Evolutionary conservation across 2,329 filamentous ascomycete genomes (phyloP).

Genomic region (Aspergillus puulaauensis): DNA sequence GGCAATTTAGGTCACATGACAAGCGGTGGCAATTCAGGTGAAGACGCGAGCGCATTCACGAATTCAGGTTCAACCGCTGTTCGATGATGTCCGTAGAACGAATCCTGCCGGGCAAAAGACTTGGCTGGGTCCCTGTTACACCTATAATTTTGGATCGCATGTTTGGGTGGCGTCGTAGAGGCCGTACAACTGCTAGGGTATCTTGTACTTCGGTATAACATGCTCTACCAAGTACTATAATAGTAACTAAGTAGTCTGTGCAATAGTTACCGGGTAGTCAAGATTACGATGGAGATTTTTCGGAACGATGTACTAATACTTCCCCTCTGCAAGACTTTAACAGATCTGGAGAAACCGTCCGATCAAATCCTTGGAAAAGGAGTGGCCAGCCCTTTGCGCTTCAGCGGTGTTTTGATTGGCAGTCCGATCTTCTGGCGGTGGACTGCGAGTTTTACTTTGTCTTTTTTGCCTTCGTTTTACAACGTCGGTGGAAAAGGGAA

Average conservation of each 20-base stretch:
- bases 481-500: background rate
- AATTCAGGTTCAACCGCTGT: background rate
- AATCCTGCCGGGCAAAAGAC: background rate
- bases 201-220: background rate
- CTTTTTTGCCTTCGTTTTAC: slow-evolving; percentile 4
- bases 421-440: slow-evolving; percentile 2
- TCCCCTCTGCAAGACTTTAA: background rate
- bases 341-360: background rate
- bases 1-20: slow-evolving; percentile 7
- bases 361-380: background rate
- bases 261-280: background rate
- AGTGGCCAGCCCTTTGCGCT: slow-evolving; percentile 4
- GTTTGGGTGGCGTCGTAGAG: background rate
- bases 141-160: background rate
- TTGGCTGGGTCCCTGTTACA: background rate
- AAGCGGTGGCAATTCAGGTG: background rate
- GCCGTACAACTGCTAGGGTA: background rate
- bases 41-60: background rate
- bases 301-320: background rate
- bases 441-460: background rate
- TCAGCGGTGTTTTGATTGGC: background rate
- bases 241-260: too few relatives aligned
- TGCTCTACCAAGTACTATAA: background rate
- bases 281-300: background rate
- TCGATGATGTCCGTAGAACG: background rate